Base-by-base conservation (phyloP, 345 rosid genomes). In the Geranium brycei region DNA sequence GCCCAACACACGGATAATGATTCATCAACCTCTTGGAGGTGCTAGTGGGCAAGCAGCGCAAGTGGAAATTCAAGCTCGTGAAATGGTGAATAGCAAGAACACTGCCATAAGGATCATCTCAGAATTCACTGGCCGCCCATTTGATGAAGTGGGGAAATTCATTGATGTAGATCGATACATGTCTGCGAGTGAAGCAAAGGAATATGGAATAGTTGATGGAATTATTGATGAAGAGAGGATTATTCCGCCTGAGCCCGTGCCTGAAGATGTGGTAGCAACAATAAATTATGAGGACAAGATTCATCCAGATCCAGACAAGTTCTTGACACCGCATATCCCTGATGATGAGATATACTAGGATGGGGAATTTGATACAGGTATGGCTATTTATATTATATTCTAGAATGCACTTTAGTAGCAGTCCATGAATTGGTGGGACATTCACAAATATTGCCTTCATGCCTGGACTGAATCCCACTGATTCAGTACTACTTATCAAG, bases 1-100 rank as follows among this genome's bases (percentile, higher is more conserved):
- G 99, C 97, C 99, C 66, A 90, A 90, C 69, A 72, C 99, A 0
- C 81, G 97, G 68, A 82, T 93, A 67, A 93, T 93, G 99, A 81
- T 93, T 60, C 96, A 90, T 75, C 99, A 88, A 57, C 99, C 99
- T 0, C 82, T 83, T 59, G 97, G 99, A 69, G 97, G 95, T 56
- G 92, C 90, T 35, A 86, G 96, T 51, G 99, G 99, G 65, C 88
- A 86, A 72, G 95, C 86, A 51, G 77, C 79, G 17, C 89, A 86
- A 66, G 99, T 88, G 19, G 97, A 86, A 81, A 82, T 87, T 51
- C 96, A 90, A 75, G 96, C 97, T 16, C 75, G 69, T 58, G 99
- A 93, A 79, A 81, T 93, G n/a, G 81, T 86, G 96, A 87, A 83
- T 63, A 88, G 83, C 82, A 93, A 93, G 80, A 73, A 82, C 58